Percentiles rank a stretch among this genome's conserved stretches.
Conservation (phyloP, 169 alveolate species). For the Cryptosporidium bovis region DNA sequence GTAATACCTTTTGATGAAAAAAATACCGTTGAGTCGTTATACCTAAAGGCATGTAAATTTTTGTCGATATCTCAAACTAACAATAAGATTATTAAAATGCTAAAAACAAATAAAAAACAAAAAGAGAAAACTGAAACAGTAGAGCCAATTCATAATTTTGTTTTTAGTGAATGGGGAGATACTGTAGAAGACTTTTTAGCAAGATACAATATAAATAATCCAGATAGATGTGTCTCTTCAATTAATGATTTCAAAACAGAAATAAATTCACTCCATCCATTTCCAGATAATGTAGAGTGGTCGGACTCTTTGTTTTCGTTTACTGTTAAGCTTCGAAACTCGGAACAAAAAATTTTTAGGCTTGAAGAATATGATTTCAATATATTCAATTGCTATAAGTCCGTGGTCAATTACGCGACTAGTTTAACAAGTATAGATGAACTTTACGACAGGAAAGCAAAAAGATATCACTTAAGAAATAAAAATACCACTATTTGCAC, state of each 20-base stretch:
- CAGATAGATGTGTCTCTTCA: conserved; percentile 45
- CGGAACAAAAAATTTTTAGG: conserved; percentile 12
- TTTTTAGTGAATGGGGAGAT: conserved; percentile 53
- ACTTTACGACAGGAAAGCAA: conserved; percentile 9
- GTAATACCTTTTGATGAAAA: conserved; percentile 34
- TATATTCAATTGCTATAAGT: conserved; percentile 21
- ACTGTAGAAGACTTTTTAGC: conserved; percentile 56
- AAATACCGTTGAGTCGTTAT: conserved; percentile 48
- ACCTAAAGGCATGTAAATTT: conserved; percentile 57
- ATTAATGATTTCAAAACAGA: conserved; percentile 36
- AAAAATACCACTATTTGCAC: not conserved
- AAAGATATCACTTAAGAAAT: conserved; percentile 32
- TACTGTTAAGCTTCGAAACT: conserved; percentile 3
- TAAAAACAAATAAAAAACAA: conserved; percentile 24
- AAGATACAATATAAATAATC: conserved; percentile 54
- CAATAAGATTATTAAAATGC: conserved; percentile 57
- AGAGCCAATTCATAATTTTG: conserved; percentile 27
- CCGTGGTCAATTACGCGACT: conserved; percentile 22
- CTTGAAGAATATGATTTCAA: conserved; percentile 41
- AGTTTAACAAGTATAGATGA: conserved; percentile 4
- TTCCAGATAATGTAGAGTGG: conserved; percentile 67
- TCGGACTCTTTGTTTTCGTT: conserved; percentile 38
- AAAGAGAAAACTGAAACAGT: conserved; percentile 14
- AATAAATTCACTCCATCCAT: conserved; percentile 50
- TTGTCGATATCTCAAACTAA: conserved; percentile 52